Evolutionary conservation across 2,329 filamentous ascomycete species (phyloP).

Genomic region (Rosellinia necatrix): DNA sequence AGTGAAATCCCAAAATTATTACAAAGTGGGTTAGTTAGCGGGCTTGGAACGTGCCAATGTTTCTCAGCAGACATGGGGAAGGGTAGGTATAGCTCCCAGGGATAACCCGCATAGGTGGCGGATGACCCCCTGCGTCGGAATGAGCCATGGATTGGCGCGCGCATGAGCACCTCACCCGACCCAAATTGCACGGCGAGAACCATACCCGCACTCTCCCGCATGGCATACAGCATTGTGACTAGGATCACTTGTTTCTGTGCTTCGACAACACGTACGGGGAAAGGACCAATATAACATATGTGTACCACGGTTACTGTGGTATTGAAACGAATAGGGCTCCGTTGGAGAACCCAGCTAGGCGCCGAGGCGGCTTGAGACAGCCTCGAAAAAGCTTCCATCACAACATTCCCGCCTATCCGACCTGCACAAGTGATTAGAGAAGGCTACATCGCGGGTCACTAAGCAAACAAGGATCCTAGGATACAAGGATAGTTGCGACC

Average conservation of each 20-base stretch:
- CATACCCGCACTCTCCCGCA: not conserved
- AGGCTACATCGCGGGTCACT: too few relatives aligned
- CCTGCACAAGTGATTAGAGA: too few relatives aligned
- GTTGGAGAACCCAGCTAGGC: too few relatives aligned
- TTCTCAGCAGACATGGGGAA: too few relatives aligned
- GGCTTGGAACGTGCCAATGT: too few relatives aligned
- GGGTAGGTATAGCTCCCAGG: too few relatives aligned
- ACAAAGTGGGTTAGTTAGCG: too few relatives aligned
- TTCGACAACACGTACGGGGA: not conserved
- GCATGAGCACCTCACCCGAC: constrained; percentile 24
- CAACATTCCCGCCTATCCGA: constrained; percentile 16
- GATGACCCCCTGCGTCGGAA: too few relatives aligned
- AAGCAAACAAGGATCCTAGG: too few relatives aligned
- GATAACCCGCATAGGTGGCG: too few relatives aligned
- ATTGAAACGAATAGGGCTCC: not conserved
- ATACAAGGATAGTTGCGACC: too few relatives aligned
- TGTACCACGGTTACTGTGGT: not conserved
- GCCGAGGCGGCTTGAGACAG: constrained; percentile 3
- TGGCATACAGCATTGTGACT: not conserved
- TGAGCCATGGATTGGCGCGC: not conserved
- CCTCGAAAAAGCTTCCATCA: not conserved
- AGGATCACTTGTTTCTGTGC: not conserved
- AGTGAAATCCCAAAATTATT: too few relatives aligned
- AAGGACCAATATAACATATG: not conserved
- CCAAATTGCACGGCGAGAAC: constrained; percentile 4